Conservation (phyloP, 495 filamentous ascomycete genomes). For the Neurospora intermedia region DNA sequence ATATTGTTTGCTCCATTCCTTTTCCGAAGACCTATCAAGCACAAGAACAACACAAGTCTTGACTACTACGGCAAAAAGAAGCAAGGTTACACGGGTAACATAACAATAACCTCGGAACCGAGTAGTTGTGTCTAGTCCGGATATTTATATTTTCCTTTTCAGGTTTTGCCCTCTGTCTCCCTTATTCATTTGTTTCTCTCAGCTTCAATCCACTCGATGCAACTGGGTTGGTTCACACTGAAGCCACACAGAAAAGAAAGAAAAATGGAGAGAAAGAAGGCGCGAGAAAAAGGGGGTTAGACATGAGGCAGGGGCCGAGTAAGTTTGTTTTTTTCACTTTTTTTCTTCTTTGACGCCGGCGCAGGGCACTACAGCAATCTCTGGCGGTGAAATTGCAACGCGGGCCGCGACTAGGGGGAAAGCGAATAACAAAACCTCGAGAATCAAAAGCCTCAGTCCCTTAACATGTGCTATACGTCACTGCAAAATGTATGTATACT, state of each 20-base stretch:
- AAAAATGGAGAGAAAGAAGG: background rate
- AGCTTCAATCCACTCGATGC: background rate
- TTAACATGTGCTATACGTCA: background rate
- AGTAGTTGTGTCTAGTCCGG: background rate
- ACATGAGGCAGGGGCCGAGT: background rate
- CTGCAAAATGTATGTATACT: background rate
- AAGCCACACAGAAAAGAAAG: background rate
- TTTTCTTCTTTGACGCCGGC: background rate
- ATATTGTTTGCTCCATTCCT: background rate
- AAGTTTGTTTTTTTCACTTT: background rate
- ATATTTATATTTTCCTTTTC: background rate
- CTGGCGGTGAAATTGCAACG: background rate
- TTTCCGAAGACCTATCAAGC: background rate
- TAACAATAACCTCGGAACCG: background rate
- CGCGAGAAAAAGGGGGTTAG: background rate
- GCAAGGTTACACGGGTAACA: background rate
- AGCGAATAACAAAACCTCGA: background rate
- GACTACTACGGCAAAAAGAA: background rate
- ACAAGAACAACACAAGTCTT: background rate
- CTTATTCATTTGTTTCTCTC: background rate
- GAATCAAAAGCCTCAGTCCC: background rate
- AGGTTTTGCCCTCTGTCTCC: background rate
- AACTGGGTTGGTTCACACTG: background rate
- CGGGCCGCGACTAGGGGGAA: background rate
- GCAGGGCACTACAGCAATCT: background rate